Percentiles rank a stretch among this genome's conserved stretches.
phyloP scores from a whole-genome alignment of 306 rosid genomes.

The Glycine tomentella region DNA sequence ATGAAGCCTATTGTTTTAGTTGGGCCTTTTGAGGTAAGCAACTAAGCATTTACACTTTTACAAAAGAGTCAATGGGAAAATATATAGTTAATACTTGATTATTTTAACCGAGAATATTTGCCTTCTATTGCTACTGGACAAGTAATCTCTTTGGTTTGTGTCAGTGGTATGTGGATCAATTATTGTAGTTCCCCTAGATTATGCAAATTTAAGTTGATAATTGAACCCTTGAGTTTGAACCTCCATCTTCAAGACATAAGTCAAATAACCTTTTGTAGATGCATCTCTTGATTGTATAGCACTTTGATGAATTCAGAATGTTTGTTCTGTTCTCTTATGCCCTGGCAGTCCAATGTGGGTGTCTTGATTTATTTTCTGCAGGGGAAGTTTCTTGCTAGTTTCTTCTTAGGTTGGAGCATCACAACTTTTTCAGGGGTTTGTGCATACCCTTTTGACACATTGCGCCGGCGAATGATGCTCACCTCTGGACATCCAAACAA shows the following conservation, averaged over 20 bases:
- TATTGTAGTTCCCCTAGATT: neutral
- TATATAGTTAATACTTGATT: slow-evolving; percentile 10
- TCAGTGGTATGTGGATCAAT: slow-evolving; percentile 6
- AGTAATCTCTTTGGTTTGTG: slow-evolving; percentile 34
- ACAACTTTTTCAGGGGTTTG: slow-evolving; percentile 84
- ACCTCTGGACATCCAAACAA: slow-evolving; percentile 85
- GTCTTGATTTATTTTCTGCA: slow-evolving; percentile 47
- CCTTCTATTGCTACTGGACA: slow-evolving; percentile 16
- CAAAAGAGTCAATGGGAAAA: slow-evolving; percentile 19
- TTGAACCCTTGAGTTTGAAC: slow-evolving; percentile 42
- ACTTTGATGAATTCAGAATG: slow-evolving; percentile 22
- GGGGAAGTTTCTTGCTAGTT: slow-evolving; percentile 92
- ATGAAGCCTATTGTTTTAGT: slow-evolving; percentile 87
- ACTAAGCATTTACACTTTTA: slow-evolving; percentile 11
- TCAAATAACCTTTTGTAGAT: slow-evolving; percentile 4
- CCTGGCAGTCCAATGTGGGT: slow-evolving; percentile 25
- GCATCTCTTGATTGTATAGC: slow-evolving; percentile 12
- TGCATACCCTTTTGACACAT: slow-evolving; percentile 93
- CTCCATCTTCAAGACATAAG: slow-evolving; percentile 23
- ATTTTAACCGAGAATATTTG: slow-evolving; percentile 10
- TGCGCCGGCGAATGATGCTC: slow-evolving; percentile 94
- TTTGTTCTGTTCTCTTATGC: slow-evolving; percentile 32
- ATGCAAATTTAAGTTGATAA: neutral
- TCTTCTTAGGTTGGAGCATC: slow-evolving; percentile 95
- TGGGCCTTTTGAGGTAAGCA: slow-evolving; percentile 83